phyloP scores from a whole-genome alignment of 176 grass and related monocot genomes.

The Cocos nucifera region DNA sequence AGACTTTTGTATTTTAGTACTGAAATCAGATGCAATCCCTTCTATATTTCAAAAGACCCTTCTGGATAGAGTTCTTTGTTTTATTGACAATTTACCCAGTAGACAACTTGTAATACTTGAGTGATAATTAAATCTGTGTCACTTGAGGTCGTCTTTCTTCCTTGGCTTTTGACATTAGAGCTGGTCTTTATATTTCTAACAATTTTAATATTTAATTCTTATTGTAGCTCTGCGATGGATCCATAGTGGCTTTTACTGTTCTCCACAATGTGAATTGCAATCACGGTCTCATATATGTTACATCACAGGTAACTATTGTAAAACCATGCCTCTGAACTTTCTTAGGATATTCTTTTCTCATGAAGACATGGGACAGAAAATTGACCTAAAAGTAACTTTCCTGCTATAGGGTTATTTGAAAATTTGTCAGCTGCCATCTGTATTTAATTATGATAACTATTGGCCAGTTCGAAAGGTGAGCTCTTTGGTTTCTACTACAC shows the following conservation, averaged over 20 bases:
- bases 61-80: too few relatives aligned
- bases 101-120: too few relatives aligned
- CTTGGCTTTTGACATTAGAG: too few relatives aligned
- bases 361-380: slow-evolving; percentile 7
- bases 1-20: too few relatives aligned
- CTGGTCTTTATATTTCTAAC: too few relatives aligned
- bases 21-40: too few relatives aligned
- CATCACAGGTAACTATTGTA: slow-evolving; percentile 49
- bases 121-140: too few relatives aligned
- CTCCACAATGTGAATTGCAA: slow-evolving; percentile 96
- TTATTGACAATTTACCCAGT: too few relatives aligned
- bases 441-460: slow-evolving; percentile 78
- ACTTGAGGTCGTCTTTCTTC: too few relatives aligned
- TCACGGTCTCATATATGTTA: slow-evolving; percentile 89
- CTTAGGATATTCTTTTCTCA: not conserved
- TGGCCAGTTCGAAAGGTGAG: slow-evolving; percentile 92
- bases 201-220: slow-evolving; percentile 8
- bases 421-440: slow-evolving; percentile 82
- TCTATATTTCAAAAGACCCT: too few relatives aligned
- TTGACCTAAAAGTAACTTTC: slow-evolving; percentile 14
- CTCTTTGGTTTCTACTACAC: not conserved
- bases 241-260: slow-evolving; percentile 79
- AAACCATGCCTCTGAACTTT: too few relatives aligned
- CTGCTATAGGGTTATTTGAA: slow-evolving; percentile 74
- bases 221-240: slow-evolving; percentile 82